A percentile compares a stretch with the other conserved stretches of the same genome.
These are phyloP conservation scores for Quercus berberidifolia DNA, from an alignment of 306 rosid species.

Conservation along the genomic window DNA sequence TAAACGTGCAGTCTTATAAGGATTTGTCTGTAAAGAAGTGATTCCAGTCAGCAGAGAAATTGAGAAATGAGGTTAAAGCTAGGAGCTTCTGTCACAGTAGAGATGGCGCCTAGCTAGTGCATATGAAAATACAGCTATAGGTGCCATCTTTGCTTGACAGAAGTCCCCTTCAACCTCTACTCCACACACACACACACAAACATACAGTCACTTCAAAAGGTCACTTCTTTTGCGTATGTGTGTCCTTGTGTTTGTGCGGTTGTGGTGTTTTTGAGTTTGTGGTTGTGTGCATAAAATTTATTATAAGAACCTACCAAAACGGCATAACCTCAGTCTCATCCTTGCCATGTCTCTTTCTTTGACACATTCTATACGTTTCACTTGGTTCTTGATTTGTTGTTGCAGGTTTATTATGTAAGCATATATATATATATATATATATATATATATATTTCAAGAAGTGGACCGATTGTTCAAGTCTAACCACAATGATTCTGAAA, in stretches of 20 bases:
- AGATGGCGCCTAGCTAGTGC: conserved; percentile 18
- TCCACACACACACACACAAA: background rate
- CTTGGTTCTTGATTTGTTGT: background rate
- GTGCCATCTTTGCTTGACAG: background rate
- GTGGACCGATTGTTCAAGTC: background rate
- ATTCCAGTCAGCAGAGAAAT: background rate
- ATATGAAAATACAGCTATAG: background rate
- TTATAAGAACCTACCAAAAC: background rate
- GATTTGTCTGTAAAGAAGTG: too few species aligned
- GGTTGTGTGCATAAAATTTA: background rate
- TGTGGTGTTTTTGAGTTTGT: background rate
- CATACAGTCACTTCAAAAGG: background rate
- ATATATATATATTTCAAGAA: background rate
- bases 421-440: background rate
- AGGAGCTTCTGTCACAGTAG: conserved; percentile 32
- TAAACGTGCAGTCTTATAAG: too few species aligned
- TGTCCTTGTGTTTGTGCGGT: background rate
- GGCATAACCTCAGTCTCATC: background rate
- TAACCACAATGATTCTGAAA: background rate
- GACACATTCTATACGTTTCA: background rate
- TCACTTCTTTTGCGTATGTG: background rate
- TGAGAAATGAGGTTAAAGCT: background rate
- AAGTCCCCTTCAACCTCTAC: background rate
- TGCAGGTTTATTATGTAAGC: background rate
- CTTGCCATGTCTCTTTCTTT: background rate